phyloP scores from a whole-genome alignment of 148 eudicot species.

The Fallopia convolvulus region DNA sequence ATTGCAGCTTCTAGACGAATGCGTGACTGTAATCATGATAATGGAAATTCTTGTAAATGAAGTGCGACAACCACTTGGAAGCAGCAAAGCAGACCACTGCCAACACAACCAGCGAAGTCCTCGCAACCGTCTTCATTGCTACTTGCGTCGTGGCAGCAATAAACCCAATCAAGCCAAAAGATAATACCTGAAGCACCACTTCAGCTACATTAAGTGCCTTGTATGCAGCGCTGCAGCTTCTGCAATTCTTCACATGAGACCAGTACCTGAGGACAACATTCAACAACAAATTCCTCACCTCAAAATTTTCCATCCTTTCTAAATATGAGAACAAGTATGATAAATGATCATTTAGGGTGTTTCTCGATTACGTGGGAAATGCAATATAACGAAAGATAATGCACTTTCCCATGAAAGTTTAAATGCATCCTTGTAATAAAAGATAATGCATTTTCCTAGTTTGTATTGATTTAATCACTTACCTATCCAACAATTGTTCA shows the following conservation, averaged over 20 bases:
- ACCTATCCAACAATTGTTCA: constrained; percentile 80
- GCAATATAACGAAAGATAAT: too few relatives aligned
- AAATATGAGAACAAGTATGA: neutral
- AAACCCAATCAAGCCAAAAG: constrained; percentile 40
- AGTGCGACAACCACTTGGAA: constrained; percentile 68
- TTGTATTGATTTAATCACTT: neutral
- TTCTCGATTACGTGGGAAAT: too few relatives aligned
- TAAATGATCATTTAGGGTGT: neutral
- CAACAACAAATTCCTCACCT: neutral
- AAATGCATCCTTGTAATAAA: too few relatives aligned
- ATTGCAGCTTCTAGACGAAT: neutral
- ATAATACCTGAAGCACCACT: constrained; percentile 38
- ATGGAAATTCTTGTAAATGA: constrained; percentile 63
- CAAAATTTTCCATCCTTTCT: neutral
- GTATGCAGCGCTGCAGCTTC: constrained; percentile 61
- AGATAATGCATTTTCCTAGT: too few relatives aligned
- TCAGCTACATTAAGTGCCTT: constrained; percentile 45
- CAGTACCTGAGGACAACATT: constrained; percentile 43
- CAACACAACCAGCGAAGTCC: constrained; percentile 26
- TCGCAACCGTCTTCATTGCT: constrained; percentile 25
- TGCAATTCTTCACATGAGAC: constrained; percentile 61
- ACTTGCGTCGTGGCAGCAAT: constrained; percentile 49
- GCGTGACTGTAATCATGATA: constrained; percentile 84
- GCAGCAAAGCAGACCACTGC: constrained; percentile 58
- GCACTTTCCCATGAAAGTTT: too few relatives aligned